Evolutionary conservation across 2,329 filamentous ascomycete genomes (phyloP), one percentile per base, ranked within the genome.

Genomic region (Graphilbum ipis-grandicollis): DNA sequence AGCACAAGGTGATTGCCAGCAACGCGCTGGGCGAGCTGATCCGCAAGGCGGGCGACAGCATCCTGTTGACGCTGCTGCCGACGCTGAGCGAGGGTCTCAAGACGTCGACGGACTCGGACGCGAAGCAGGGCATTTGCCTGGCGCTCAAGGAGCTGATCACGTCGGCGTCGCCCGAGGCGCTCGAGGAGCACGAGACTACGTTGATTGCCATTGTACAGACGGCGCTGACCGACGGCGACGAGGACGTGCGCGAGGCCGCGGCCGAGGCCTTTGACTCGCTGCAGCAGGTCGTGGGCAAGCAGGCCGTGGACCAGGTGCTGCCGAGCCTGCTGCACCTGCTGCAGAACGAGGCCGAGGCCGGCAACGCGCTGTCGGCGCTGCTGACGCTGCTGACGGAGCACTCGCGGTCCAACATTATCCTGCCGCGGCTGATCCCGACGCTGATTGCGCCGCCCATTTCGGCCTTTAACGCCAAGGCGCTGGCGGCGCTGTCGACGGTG

Each of bases 1-100:
- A 98, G 56, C 90, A 98, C 57, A 96, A 94, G 64, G 80, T 93
- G 48, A 98, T 98, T 64, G 90, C 92, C 46, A 88, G 88, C 55
- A 96, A 96, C 55, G 85, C 90, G 34, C 68, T 98, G 39, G 90
- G 90, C 51, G 90, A 98, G 55, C 74, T 98, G 46, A 96, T 98
- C 51, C 79, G 90, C 50, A 94, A 93, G 58, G 88, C 90, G 50
- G 90, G 92, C 43, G 90, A 98, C 55, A 80, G 84, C 39, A 86
- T 98, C 39, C 66, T 98, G 44, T 74, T 85, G 19, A 92, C 75
- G 31, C 62, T 98, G 41, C 62, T 98, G 42, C 90, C 90, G 22
- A 93, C 86, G 25, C 71, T 98, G 34, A 86, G 96, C 53, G 84
- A 93, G 54, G 85, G 88, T 28, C 66, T 98, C 38, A 77, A 90